These are phyloP conservation scores for Escallonia herrerae DNA, from an alignment of 129 eudicot species.

Conservation along the genomic window DNA sequence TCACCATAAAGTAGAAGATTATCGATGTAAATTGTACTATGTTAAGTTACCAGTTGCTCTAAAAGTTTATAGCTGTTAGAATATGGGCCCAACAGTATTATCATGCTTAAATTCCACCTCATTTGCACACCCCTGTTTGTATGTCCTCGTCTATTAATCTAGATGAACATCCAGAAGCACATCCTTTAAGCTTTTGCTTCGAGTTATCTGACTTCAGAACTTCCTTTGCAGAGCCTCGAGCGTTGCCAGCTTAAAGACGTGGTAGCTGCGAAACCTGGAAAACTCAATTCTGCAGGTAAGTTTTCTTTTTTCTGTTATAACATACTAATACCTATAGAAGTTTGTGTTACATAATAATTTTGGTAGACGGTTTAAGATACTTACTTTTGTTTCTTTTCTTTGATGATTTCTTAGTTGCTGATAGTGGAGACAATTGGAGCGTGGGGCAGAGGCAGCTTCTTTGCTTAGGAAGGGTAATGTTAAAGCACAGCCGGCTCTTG, in stretches of 20 bases:
- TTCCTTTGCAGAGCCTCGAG: conserved; percentile 56
- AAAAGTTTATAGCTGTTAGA: no score
- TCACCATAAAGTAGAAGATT: no score
- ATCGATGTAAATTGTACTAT: no score
- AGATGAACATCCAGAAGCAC: background rate
- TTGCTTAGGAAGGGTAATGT: conserved; percentile 82
- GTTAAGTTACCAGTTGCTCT: no score
- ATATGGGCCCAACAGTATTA: no score
- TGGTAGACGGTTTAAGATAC: background rate
- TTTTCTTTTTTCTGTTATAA: background rate
- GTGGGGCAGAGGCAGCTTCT: conserved; percentile 96
- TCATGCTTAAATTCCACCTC: no score
- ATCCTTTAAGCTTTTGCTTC: no score
- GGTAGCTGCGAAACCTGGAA: conserved; percentile 73
- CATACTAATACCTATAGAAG: background rate
- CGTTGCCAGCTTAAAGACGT: conserved; percentile 93
- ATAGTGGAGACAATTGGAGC: conserved; percentile 88
- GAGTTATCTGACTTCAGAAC: conserved; percentile 1
- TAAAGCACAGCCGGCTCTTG: conserved; percentile 62
- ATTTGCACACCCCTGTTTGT: no score
- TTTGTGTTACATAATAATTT: background rate
- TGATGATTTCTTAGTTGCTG: conserved; percentile 36
- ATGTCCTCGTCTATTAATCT: no score
- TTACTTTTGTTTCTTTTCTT: background rate
- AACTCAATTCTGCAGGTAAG: conserved; percentile 72